Conservation (phyloP, 495 filamentous ascomycete species). For the Xylaria bambusicola region DNA sequence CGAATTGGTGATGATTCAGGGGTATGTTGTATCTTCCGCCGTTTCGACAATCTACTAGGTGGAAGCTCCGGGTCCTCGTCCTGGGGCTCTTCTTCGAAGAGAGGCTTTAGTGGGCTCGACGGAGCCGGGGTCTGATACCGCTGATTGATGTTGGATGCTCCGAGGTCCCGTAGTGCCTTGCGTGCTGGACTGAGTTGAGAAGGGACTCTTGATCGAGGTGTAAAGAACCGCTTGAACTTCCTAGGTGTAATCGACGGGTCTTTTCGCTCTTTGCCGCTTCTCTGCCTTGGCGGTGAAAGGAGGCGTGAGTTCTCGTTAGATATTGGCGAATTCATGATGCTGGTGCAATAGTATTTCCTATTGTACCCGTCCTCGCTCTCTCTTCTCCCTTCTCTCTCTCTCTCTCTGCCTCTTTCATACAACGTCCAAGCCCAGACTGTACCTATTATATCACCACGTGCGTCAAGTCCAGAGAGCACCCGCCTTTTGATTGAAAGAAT, state of each 20-base stretch:
- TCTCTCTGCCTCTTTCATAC: no score
- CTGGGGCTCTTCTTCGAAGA: constrained; percentile 39
- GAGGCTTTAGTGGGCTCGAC: constrained; percentile 47
- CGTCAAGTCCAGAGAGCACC: neutral
- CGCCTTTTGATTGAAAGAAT: neutral
- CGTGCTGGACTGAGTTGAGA: constrained; percentile 55
- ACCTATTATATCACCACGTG: constrained; percentile 8
- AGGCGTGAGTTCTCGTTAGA: constrained; percentile 15
- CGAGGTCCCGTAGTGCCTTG: constrained; percentile 71
- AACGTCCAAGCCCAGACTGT: neutral
- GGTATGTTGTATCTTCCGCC: constrained; percentile 44
- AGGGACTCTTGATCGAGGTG: constrained; percentile 58
- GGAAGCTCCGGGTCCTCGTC: constrained; percentile 27
- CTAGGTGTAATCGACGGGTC: constrained; percentile 66
- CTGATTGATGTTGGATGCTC: constrained; percentile 59
- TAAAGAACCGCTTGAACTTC: constrained; percentile 82
- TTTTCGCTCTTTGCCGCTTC: constrained; percentile 45
- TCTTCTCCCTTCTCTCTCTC: no score
- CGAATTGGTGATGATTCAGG: constrained; percentile 32
- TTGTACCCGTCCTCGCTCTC: neutral
- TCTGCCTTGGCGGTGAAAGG: constrained; percentile 39
- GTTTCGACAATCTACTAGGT: constrained; percentile 33
- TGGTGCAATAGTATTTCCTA: constrained; percentile 9
- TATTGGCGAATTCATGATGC: constrained; percentile 16
- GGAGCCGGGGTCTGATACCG: constrained; percentile 47